Conservation (phyloP, 805 yeast genomes). For the Zygosaccharomyces bisporus region DNA sequence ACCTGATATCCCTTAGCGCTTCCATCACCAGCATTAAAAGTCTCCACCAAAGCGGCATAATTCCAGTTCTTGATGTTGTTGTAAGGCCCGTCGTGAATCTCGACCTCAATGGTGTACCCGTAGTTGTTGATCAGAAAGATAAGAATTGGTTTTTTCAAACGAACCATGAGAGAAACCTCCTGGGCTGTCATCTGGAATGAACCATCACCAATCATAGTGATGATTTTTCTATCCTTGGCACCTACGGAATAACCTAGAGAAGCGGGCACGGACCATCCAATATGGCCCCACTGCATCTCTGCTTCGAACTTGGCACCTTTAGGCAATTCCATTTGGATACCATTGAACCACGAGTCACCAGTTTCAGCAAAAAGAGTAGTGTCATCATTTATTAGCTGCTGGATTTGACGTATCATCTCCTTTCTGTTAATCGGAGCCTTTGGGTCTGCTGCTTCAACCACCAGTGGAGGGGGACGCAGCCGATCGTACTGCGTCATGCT, state of each 20-base stretch:
- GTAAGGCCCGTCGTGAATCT: conserved; percentile 13
- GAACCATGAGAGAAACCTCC: conserved; percentile 55
- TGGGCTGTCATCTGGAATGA: conserved; percentile 63
- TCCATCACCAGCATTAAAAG: conserved; percentile 13
- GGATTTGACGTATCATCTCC: conserved; percentile 3
- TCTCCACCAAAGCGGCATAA: conserved; percentile 15
- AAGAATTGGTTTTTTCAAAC: conserved; percentile 51
- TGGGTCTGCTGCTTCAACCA: conserved; percentile 1
- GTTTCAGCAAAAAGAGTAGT: conserved; percentile 5
- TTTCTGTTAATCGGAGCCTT: neutral
- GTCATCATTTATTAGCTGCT: neutral
- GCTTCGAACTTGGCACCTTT: neutral
- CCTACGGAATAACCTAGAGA: conserved; percentile 15
- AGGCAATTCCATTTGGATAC: neutral
- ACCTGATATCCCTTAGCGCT: conserved; percentile 3
- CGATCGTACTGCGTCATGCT: neutral
- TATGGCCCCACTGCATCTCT: conserved; percentile 2
- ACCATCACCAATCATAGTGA: conserved; percentile 53
- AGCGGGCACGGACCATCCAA: conserved; percentile 9
- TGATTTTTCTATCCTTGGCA: conserved; percentile 20
- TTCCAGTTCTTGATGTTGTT: conserved; percentile 18
- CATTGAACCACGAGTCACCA: conserved; percentile 3
- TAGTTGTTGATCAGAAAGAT: conserved; percentile 56
- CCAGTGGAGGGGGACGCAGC: neutral
- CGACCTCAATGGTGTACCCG: conserved; percentile 41